A percentile compares a stretch with the other conserved stretches of the same genome.
Conservation (phyloP, 345 rosid species). For the Arabidopsis suecica region DNA sequence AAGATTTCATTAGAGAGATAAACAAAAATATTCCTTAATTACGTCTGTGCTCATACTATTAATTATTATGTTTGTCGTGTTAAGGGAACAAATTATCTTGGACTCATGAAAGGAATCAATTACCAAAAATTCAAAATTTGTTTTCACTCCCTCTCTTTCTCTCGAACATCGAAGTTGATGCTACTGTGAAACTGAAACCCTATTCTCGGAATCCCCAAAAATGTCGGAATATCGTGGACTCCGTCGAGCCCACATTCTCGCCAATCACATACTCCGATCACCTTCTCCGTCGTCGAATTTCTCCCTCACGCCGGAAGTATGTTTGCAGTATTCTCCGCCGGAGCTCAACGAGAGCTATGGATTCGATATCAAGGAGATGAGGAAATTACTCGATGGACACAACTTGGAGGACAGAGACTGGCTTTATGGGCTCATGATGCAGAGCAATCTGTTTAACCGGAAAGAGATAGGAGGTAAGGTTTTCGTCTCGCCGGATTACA, state of each 20-base stretch:
- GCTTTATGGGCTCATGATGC: conserved; percentile 69
- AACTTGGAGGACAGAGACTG: conserved; percentile 74
- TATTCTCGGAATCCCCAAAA: neutral
- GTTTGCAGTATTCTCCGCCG: conserved; percentile 67
- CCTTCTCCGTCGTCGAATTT: conserved; percentile 9
- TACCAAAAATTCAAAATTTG: neutral
- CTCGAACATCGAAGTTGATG: neutral
- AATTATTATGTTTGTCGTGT: neutral
- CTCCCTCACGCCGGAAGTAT: conserved; percentile 48
- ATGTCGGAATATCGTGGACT: conserved; percentile 51
- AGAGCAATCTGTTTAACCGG: conserved; percentile 72
- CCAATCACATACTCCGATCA: conserved; percentile 59
- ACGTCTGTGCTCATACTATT: too few relatives aligned
- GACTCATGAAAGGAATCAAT: neutral
- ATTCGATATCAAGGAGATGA: conserved; percentile 69
- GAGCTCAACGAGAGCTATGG: conserved; percentile 57
- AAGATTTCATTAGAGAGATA: too few relatives aligned
- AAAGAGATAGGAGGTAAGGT: conserved; percentile 64
- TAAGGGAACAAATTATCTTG: neutral
- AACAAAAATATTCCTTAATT: too few relatives aligned
- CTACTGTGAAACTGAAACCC: neutral
- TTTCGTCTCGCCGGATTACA: conserved; percentile 70
- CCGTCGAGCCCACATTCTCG: conserved; percentile 55
- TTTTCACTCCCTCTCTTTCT: neutral
- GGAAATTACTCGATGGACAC: conserved; percentile 68